These are phyloP conservation scores for Penicillium expansum DNA, from an alignment of 2,329 filamentous ascomycete genomes.

Conservation along the genomic window DNA sequence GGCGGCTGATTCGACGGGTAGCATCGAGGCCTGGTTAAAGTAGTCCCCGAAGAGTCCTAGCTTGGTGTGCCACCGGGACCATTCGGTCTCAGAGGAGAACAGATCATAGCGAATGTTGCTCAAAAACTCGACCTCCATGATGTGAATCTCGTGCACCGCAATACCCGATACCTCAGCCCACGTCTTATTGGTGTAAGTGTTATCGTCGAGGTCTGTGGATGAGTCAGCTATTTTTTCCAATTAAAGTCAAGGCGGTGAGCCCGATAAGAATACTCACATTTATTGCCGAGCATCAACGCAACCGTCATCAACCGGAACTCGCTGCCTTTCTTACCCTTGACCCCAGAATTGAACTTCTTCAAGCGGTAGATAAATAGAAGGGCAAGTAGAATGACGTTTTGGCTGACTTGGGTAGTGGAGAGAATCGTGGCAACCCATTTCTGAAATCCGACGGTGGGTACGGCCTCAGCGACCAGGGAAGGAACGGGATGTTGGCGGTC, in stretches of 20 bases:
- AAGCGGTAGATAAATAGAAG: slow-evolving; percentile 89
- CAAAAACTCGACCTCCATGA: slow-evolving; percentile 99
- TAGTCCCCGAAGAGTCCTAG: slow-evolving; percentile 79
- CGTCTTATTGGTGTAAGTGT: slow-evolving; percentile 99
- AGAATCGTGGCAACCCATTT: slow-evolving; percentile 93
- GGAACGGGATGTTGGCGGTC: slow-evolving; percentile 49
- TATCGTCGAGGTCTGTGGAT: slow-evolving; percentile 79
- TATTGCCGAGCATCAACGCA: slow-evolving; percentile 95
- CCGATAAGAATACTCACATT: slow-evolving; percentile 61
- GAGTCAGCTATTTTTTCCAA: slow-evolving; percentile 22
- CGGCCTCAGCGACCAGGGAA: slow-evolving; percentile 66
- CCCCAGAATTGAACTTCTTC: slow-evolving; percentile 83
- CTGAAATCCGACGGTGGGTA: slow-evolving; percentile 74
- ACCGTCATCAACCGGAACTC: slow-evolving; percentile 92
- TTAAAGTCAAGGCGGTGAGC: slow-evolving; percentile 15
- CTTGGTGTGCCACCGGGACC: slow-evolving; percentile 82
- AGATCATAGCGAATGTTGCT: slow-evolving; percentile 98
- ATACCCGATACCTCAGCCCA: slow-evolving; percentile 98
- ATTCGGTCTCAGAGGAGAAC: slow-evolving; percentile 79
- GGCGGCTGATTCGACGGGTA: slow-evolving; percentile 40
- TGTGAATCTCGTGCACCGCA: slow-evolving; percentile 88
- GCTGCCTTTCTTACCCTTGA: slow-evolving; percentile 88
- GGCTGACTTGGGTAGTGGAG: slow-evolving; percentile 91
- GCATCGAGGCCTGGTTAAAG: slow-evolving; percentile 66
- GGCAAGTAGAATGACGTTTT: slow-evolving; percentile 88